These are phyloP conservation scores for Colletotrichum plurivorum DNA, from an alignment of 2,329 filamentous ascomycete genomes.

Conservation along the genomic window DNA sequence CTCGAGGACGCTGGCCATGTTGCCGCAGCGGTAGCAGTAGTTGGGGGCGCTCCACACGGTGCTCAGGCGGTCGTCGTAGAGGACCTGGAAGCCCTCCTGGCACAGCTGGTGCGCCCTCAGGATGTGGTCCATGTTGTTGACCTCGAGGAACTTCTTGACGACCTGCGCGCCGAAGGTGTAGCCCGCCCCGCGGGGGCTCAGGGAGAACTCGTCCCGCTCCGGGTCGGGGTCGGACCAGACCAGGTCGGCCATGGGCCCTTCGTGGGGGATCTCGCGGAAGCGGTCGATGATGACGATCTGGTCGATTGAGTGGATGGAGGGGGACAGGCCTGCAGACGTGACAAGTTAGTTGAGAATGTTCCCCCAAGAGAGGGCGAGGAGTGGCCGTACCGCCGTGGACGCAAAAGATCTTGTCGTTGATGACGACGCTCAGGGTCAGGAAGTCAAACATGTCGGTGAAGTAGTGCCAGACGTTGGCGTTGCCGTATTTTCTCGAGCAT, in stretches of 20 bases:
- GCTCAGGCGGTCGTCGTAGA: constrained; percentile 94
- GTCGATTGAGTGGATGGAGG: constrained; percentile 96
- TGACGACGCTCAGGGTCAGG: constrained; percentile 94
- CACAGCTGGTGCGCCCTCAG: constrained; percentile 98
- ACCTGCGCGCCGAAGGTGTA: constrained; percentile 99
- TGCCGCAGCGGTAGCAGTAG: constrained; percentile 95
- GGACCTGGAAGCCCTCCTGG: constrained; percentile 96
- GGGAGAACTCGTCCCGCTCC: constrained; percentile 96
- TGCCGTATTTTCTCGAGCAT: constrained; percentile 97
- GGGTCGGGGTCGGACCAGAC: constrained; percentile 99
- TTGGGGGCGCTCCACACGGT: constrained; percentile 99
- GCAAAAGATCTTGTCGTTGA: constrained; percentile 99
- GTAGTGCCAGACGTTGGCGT: constrained; percentile 99
- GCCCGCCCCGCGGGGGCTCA: constrained; percentile 92
- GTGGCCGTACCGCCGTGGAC: constrained; percentile 83
- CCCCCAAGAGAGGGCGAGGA: background rate
- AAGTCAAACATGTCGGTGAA: constrained; percentile 99
- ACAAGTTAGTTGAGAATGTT: background rate
- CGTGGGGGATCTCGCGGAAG: constrained; percentile 97
- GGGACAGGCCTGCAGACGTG: constrained; percentile 75
- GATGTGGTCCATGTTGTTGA: constrained; percentile 98
- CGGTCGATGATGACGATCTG: constrained; percentile 99
- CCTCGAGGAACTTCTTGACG: constrained; percentile 96
- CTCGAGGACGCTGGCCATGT: constrained; percentile 96
- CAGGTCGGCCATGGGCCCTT: constrained; percentile 99